phyloP scores from a whole-genome alignment of 2,329 filamentous ascomycete genomes.

The Achaetomium macrosporum region DNA sequence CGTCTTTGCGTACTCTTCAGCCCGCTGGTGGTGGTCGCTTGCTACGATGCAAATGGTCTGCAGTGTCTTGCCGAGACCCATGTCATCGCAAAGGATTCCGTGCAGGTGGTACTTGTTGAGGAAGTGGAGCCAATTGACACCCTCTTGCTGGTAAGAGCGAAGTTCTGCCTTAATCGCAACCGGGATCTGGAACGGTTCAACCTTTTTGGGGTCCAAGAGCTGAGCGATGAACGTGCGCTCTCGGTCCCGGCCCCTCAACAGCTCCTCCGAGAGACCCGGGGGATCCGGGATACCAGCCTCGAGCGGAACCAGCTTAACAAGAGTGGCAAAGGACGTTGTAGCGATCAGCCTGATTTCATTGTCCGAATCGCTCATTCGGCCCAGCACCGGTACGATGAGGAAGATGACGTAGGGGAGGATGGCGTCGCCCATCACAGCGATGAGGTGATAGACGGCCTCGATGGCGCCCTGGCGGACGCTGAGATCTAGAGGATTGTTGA shows the following conservation, averaged over 20 bases:
- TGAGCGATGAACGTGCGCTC: constrained; percentile 96
- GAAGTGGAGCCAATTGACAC: constrained; percentile 97
- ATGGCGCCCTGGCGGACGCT: constrained; percentile 88
- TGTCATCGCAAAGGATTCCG: constrained; percentile 97
- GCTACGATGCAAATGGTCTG: constrained; percentile 98
- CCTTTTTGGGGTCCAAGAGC: constrained; percentile 93
- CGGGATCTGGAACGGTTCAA: constrained; percentile 87
- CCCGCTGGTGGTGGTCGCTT: constrained; percentile 90
- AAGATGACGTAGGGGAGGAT: constrained; percentile 98
- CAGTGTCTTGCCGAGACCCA: constrained; percentile 96
- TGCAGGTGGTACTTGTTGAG: constrained; percentile 97
- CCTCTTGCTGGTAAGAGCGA: constrained; percentile 95
- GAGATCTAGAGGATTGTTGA: constrained; percentile 84
- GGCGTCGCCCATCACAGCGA: constrained; percentile 94
- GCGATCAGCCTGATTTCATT: constrained; percentile 91
- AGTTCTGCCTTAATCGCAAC: constrained; percentile 96
- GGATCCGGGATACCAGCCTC: constrained; percentile 97
- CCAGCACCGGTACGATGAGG: constrained; percentile 92
- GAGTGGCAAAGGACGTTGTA: constrained; percentile 92
- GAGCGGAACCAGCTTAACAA: constrained; percentile 93
- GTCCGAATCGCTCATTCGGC: constrained; percentile 97
- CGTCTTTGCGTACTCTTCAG: constrained; percentile 83
- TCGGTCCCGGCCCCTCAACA: constrained; percentile 83
- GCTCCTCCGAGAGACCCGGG: constrained; percentile 80
- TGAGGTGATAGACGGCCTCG: constrained; percentile 93